Evolutionary conservation across 768 basidiomycete genomes (phyloP), one percentile per base, ranked within the genome.

Genomic region (Amanita jacksonii): DNA sequence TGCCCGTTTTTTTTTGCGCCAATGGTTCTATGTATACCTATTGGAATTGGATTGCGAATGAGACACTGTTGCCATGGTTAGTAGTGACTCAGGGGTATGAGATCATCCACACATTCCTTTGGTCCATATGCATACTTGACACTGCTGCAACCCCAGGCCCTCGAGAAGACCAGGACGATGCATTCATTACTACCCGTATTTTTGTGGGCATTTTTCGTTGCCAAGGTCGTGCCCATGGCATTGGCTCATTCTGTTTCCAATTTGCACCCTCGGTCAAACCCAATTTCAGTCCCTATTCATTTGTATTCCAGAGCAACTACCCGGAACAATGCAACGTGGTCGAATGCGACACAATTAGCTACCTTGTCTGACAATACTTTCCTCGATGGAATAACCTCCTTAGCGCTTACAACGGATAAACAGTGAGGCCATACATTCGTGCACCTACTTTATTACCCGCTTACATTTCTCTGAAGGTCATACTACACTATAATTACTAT

Each of bases 401-500:
- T 80, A 38, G 56, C 70, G 5, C 52, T 73, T 33, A 65, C 77
- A 6, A 62, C 58, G 37, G 72, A 80, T 48, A 61, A 61, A 55
- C 62, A 66, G 68, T 73, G 48, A 9, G 20, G 23, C 18, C 2
- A 13, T 22, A 19, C 8, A 7, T 16, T 12, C 41, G 13, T 6
- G 8, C 15, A 13, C 15, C 31, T 41, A 8, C 19, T 4, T 31
- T 2, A 20, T 18, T 2, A 23, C n/a, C n/a, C 28, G 30, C 41
- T 33, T 32, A 42, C n/a, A 24, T 19, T 12, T 43, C 32, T 45
- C 20, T 35, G 54, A 42, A 87, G 85, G 54, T 77, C 85, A 2
- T 88, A 85, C 54, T 86, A 73, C 52, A 62, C 73, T 15, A 59
- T 82, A 31, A 68, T 87, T 45, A 59, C 72, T 49, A 64, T 70